A percentile compares a stretch with the other conserved stretches of the same genome.
Evolutionary conservation across 1,284 basidiomycete genomes (phyloP).

Genomic region (Cryptococcus floricola): DNA sequence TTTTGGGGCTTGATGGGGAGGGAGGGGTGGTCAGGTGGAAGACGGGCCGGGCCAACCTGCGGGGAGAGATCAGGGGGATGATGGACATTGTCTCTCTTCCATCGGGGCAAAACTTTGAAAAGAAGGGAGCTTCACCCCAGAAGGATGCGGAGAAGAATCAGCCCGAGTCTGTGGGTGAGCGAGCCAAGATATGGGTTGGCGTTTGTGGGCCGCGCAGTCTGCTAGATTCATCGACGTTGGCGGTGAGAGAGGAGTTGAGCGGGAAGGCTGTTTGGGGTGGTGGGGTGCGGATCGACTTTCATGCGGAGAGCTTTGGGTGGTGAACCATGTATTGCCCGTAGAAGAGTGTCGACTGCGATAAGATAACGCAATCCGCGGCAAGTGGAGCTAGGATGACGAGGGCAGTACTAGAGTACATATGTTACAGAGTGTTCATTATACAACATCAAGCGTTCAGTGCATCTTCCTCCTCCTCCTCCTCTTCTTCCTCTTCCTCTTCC

Average conservation of each 20-base stretch:
- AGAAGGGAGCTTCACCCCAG: conserved; percentile 10
- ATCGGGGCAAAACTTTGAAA: neutral
- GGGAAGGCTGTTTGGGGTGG: conserved; percentile 16
- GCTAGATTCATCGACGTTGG: conserved; percentile 15
- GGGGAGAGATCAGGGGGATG: conserved; percentile 12
- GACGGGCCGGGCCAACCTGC: conserved; percentile 24
- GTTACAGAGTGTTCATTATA: neutral
- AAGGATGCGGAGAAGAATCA: too few relatives aligned
- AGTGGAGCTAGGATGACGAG: neutral
- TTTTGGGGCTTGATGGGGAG: conserved; percentile 8
- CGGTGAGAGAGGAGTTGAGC: conserved; percentile 13
- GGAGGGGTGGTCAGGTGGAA: conserved; percentile 22
- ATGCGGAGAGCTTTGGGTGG: conserved; percentile 32
- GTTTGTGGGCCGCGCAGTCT: conserved; percentile 25
- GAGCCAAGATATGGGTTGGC: conserved; percentile 13
- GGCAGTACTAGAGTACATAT: neutral
- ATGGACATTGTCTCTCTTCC: conserved; percentile 4
- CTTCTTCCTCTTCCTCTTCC: conserved; percentile 20
- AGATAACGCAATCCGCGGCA: neutral
- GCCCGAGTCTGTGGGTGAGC: too few relatives aligned
- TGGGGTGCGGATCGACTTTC: conserved; percentile 19
- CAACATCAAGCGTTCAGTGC: neutral
- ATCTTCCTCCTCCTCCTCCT: conserved; percentile 13
- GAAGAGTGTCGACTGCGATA: neutral
- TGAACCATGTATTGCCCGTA: neutral